Base-by-base conservation (phyloP, 306 rosid species). In the Trifolium pratense region DNA sequence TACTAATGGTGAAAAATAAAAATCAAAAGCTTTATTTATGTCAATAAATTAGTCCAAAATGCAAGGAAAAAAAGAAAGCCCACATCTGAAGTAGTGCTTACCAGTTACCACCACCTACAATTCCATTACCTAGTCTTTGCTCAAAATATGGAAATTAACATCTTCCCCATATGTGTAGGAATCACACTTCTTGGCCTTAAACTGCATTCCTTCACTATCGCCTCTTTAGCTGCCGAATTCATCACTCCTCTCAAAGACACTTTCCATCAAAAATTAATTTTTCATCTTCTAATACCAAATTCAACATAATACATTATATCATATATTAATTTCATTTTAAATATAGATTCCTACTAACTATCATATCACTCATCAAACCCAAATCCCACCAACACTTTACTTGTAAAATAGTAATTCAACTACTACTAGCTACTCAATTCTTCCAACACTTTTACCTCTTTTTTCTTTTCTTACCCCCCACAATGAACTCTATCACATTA, bases 131-230 rank as follows among this genome's bases (percentile, higher is more conserved):
- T 7, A 59, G 39, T 29, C 20, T 15, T 59, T 25, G 39, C 37
- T 58, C 2, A 58, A 58, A 10, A 13, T 63, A 55, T 13, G 34
- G 40, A 39, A 76, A 32, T 42, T 51, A 34, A 56, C 51, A 55
- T 74, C 39, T 40, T 48, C 26, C 18, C 56, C n/a, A 37, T 29
- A 65, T 55, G 37, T 69, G 76, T 55, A 51, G 7, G 34, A 60
- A 17, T 56, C 56, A 31, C 12, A 31, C 51, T 83, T 81, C 79
- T 81, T 78, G 89, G 75, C 49, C 69, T 64, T 34, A 46, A 67
- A 48, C n/a, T 39, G 16, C 42, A 74, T 36, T 70, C 70, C 87
- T 71, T 57, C 12, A 56, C 5, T 20, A 52, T 8, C 32, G 65
- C 78, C 73, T 49, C 11, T 60, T 34, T 36, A 79, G 73, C 68